Base-by-base conservation (phyloP, 2,329 filamentous ascomycete genomes). In the Microsporum audouinii region DNA sequence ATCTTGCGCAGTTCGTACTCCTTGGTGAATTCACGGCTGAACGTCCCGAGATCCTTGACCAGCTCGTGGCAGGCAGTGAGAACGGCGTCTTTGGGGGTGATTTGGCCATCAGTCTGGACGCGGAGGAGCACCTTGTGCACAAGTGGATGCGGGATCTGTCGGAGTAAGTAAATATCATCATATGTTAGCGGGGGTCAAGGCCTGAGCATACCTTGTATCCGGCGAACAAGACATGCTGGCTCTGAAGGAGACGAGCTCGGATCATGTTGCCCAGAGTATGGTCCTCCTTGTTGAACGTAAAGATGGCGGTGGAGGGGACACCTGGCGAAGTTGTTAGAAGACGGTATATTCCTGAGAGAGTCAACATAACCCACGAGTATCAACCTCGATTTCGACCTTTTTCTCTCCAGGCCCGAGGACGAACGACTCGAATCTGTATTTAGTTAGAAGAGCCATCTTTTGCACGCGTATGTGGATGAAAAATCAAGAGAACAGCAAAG, bases 281-380 rank as follows among this genome's bases (percentile, higher is more conserved):
- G 69, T 99, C 94, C 75, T 99, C 94, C 75, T 96, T 97, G 76
- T 90, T 89, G 76, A 99, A 86, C 62, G 89, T 85, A 78, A 99
- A 99, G 75, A 96, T 88, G 7, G 90, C 88, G n/a, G 89, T 91
- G 73, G 96, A 95, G 27, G 92, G 89, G 72, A 95, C 91, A 71
- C 90, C 91, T 94, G 14, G 27, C 14, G 27, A 27, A 39, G 23
- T 12, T 39, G 45, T 59, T 39, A 57, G 23, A 57, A n/a, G 39
- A 10, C 23, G 45, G 14, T 29, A 2, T n/a, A 60, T 34, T 4
- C 17, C 29, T 14, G 10, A 60, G 14, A 17, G 14, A 38, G 17
- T 36, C 51, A 56, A 59, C 45, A 57, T n/a, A 27, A 77, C 87
- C 75, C 80, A 95, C 92, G 89, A 61, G 91, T 94, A 72, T 96